phyloP scores from a whole-genome alignment of 257 asterid species.

The Ajuga chamaepitys region DNA sequence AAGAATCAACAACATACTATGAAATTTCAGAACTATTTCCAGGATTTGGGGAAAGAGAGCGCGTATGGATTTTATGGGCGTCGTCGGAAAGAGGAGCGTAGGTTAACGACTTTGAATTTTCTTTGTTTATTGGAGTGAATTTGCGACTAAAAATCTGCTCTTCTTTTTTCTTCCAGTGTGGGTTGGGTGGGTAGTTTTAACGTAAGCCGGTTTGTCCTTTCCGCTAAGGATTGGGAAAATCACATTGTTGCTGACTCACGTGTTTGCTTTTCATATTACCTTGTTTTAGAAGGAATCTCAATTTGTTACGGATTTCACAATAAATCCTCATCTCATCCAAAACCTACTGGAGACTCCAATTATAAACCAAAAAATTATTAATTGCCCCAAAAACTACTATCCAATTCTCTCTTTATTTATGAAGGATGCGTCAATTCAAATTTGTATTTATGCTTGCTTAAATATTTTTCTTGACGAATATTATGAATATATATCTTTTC shows the following conservation, averaged over 20 bases:
- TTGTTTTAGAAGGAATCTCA: conserved; percentile 12
- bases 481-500: no score
- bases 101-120: conserved; percentile 19
- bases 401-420: no score
- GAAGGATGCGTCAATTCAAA: no score
- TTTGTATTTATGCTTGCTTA: no score
- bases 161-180: background rate
- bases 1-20: background rate
- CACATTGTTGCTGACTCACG: conserved; percentile 14
- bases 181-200: conserved; percentile 7
- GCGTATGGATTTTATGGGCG: background rate
- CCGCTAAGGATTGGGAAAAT: conserved; percentile 6
- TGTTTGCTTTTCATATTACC: conserved; percentile 2
- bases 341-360: no score
- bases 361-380: no score
- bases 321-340: background rate
- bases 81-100: conserved; percentile 12
- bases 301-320: background rate
- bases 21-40: conserved; percentile 18
- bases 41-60: background rate
- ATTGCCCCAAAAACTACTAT: no score
- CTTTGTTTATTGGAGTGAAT: background rate
- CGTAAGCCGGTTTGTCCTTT: conserved; percentile 26
- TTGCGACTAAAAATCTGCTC: conserved; percentile 6
- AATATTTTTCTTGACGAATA: no score